These are phyloP conservation scores for Diaporthe ampelina DNA, from an alignment of 2,329 filamentous ascomycete genomes.

Conservation along the genomic window DNA sequence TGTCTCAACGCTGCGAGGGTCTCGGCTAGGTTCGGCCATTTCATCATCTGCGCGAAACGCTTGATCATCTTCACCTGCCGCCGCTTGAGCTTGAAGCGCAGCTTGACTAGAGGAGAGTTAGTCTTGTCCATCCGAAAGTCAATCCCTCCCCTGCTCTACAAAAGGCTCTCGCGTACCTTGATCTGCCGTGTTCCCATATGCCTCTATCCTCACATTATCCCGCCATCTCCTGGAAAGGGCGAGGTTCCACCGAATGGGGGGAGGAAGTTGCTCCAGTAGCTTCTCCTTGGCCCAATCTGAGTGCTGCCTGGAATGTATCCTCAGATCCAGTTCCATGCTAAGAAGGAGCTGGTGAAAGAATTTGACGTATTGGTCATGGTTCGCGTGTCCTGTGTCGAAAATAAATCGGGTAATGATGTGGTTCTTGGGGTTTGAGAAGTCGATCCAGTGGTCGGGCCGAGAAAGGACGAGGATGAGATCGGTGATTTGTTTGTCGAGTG, in stretches of 20 bases:
- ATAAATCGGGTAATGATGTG: slow-evolving; percentile 83
- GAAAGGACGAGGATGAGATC: slow-evolving; percentile 79
- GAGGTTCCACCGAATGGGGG: slow-evolving; percentile 79
- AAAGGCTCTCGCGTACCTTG: slow-evolving; percentile 56
- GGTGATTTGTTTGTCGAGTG: slow-evolving; percentile 78
- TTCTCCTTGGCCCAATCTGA: slow-evolving; percentile 75
- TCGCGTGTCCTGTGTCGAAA: slow-evolving; percentile 69
- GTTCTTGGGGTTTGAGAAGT: slow-evolving; percentile 78
- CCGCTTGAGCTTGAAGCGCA: slow-evolving; percentile 75
- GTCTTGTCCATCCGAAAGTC: neutral
- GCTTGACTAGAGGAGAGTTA: slow-evolving; percentile 59
- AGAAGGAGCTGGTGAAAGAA: slow-evolving; percentile 86
- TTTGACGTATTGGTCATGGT: slow-evolving; percentile 69
- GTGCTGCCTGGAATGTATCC: slow-evolving; percentile 75
- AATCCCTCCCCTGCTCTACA: neutral
- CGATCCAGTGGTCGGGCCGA: slow-evolving; percentile 76
- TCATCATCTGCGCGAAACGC: slow-evolving; percentile 78
- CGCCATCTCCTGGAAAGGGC: slow-evolving; percentile 81
- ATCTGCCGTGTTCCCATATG: slow-evolving; percentile 66
- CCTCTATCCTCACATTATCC: slow-evolving; percentile 77
- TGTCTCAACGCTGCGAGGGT: slow-evolving; percentile 74
- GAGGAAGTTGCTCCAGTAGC: slow-evolving; percentile 74
- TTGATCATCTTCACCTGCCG: slow-evolving; percentile 78
- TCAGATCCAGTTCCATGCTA: slow-evolving; percentile 78
- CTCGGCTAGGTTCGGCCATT: slow-evolving; percentile 80